Evolutionary conservation across 2,329 filamentous ascomycete species (phyloP).

Genomic region (Ampelomyces quisqualis): DNA sequence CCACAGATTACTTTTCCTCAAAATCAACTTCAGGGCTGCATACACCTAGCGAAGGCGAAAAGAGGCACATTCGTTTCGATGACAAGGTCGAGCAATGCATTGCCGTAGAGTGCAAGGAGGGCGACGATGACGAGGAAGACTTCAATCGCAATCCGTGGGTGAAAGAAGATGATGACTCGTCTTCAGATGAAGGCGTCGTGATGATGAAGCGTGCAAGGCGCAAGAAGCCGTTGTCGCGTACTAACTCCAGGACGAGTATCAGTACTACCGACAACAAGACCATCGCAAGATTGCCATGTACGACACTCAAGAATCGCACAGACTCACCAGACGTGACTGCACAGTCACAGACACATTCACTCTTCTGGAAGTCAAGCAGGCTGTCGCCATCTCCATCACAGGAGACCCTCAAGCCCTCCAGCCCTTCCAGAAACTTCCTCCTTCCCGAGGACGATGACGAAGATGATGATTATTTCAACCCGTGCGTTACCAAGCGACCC

Average conservation of each 20-base stretch:
- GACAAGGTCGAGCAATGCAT: conserved; percentile 96
- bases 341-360: conserved; percentile 48
- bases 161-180: conserved; percentile 51
- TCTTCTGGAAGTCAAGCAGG: conserved; percentile 49
- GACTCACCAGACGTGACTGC: conserved; percentile 70
- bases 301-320: conserved; percentile 79
- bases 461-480: conserved; percentile 48
- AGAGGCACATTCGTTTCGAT: conserved; percentile 93
- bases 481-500: conserved; percentile 41
- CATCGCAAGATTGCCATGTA: conserved; percentile 84
- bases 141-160: conserved; percentile 45
- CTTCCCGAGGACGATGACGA: conserved; percentile 60
- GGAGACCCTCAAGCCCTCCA: conserved; percentile 74
- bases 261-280: conserved; percentile 70
- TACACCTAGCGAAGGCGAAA: conserved; percentile 62
- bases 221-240: conserved; percentile 54
- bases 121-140: conserved; percentile 63
- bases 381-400: conserved; percentile 76
- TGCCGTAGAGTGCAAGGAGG: conserved; percentile 82
- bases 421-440: conserved; percentile 65
- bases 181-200: conserved; percentile 72
- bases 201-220: conserved; percentile 72
- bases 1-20: conserved; percentile 65
- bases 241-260: conserved; percentile 57
- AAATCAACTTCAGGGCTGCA: conserved; percentile 69